Evolutionary conservation across 768 basidiomycete genomes (phyloP), one percentile per base, ranked within the genome.

Genomic region (Phaeotremella fagi): DNA sequence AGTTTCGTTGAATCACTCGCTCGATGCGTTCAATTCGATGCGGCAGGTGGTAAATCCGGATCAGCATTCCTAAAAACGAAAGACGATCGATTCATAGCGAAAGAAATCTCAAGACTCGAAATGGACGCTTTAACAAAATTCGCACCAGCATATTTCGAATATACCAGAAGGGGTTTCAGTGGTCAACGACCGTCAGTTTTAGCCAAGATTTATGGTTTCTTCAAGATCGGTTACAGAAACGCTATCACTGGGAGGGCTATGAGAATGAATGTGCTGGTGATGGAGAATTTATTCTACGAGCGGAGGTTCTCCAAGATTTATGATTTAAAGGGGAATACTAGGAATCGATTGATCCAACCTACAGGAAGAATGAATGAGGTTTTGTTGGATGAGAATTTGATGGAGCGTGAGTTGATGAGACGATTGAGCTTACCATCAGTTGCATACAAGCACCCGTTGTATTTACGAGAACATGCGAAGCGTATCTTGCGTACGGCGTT

Each of bases 21-120:
- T 0, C 80, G 94, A 24, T 99, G 95, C 71, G 82, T 94, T 58
- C 94, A 94, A 71, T 99, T 92, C 88, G 85, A 98, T 66, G 85
- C 90, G 0, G 85, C 82, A 51, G 95, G 95, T 22, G 95, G 95
- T 6, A 97, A 98, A 72, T 95, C 90, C 9, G 92, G 94, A 12
- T 95, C 90, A 3, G 91, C 89, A 0, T 98, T 99, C 76, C 75
- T 98, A 61, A 98, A 98, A 76, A 97, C 94, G 15, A 80, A 84
- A 79, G 94, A 99, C 68, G 91, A 98, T 72, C 90, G 95, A 4
- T 98, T 98, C 79, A 95, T 99, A 60, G 90, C 94, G 28, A 99
- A 99, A 67, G 94, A 97, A 63, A 81, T 98, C 24, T 94, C 92
- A 0, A 81, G 82, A 52, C 80, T 87, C 26, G 95, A 99, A 68